Conservation (phyloP, 225 moss, liverwort and hornwort genomes). For the Anthoceros angustus region DNA sequence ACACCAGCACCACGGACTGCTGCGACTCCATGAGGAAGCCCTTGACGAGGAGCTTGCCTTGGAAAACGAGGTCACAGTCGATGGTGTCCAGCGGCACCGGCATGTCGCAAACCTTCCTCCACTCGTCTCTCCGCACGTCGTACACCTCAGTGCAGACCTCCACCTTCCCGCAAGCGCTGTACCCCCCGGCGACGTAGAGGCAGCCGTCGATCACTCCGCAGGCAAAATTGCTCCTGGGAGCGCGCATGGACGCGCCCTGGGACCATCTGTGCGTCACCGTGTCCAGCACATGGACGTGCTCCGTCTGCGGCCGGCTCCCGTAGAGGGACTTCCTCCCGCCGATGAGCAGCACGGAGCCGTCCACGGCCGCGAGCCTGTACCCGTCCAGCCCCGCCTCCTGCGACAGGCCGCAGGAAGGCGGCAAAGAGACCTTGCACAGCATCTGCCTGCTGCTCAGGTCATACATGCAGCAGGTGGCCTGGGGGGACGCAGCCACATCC, state of each 20-base stretch:
- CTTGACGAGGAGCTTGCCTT: constrained; percentile 3
- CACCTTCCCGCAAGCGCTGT: neutral
- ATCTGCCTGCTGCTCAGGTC: constrained; percentile 1
- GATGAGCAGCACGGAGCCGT: constrained; percentile 2
- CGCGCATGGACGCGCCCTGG: neutral
- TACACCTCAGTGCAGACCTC: neutral
- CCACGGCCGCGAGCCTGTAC: neutral
- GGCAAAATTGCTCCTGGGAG: constrained; percentile 1
- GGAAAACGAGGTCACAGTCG: constrained; percentile 1
- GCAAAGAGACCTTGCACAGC: neutral
- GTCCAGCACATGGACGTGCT: neutral
- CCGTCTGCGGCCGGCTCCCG: neutral
- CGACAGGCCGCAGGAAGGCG: neutral
- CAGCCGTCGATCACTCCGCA: constrained; percentile 5
- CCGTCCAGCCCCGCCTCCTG: constrained; percentile 1
- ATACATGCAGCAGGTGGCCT: neutral
- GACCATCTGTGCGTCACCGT: neutral
- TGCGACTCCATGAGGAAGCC: neutral
- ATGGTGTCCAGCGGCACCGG: constrained; percentile 5
- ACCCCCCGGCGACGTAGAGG: constrained; percentile 6
- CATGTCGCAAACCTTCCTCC: neutral
- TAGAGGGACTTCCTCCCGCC: constrained; percentile 1
- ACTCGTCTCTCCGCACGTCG: constrained; percentile 4
- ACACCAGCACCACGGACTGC: constrained; percentile 2
- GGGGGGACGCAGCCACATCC: neutral